A percentile compares a stretch with the other conserved stretches of the same genome.
These are phyloP conservation scores for Candida jianshihensis DNA, from an alignment of 805 yeast species.

Conservation along the genomic window DNA sequence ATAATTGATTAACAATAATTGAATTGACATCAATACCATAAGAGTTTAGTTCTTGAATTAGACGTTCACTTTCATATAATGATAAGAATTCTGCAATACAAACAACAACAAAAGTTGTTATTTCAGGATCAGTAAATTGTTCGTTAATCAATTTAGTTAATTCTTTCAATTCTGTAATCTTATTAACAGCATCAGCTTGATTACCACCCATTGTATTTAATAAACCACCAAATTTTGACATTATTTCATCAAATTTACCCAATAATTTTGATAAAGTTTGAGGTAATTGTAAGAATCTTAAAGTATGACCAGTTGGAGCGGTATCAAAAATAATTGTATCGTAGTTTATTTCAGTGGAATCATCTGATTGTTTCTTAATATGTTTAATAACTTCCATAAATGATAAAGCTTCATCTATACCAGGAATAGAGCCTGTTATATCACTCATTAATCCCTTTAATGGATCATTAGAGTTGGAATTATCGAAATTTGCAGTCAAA, in stretches of 20 bases:
- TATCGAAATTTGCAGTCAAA: slow-evolving; percentile 47
- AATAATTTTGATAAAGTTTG: slow-evolving; percentile 83
- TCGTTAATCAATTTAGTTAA: slow-evolving; percentile 83
- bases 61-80: slow-evolving; percentile 92
- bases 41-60: slow-evolving; percentile 92
- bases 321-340: slow-evolving; percentile 95
- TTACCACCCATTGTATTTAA: slow-evolving; percentile 72
- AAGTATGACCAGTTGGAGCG: slow-evolving; percentile 99
- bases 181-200: slow-evolving; percentile 61
- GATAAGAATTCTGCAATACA: slow-evolving; percentile 97
- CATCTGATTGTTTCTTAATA: slow-evolving; percentile 65
- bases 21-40: slow-evolving; percentile 96
- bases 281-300: slow-evolving; percentile 91
- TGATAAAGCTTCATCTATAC: slow-evolving; percentile 96
- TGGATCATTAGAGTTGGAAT: slow-evolving; percentile 39
- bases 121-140: slow-evolving; percentile 92
- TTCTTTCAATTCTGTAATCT: slow-evolving; percentile 72
- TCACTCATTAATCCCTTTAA: slow-evolving; percentile 75
- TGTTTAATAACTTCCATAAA: slow-evolving; percentile 98
- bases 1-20: slow-evolving; percentile 88
- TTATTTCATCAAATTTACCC: slow-evolving; percentile 79
- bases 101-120: slow-evolving; percentile 93
- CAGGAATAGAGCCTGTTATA: slow-evolving; percentile 92
- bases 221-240: slow-evolving; percentile 87
- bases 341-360: slow-evolving; percentile 41